These are phyloP conservation scores for Saccharomyces hybrid DNA, from an alignment of 1,139 yeast genomes.

Conservation along the genomic window DNA sequence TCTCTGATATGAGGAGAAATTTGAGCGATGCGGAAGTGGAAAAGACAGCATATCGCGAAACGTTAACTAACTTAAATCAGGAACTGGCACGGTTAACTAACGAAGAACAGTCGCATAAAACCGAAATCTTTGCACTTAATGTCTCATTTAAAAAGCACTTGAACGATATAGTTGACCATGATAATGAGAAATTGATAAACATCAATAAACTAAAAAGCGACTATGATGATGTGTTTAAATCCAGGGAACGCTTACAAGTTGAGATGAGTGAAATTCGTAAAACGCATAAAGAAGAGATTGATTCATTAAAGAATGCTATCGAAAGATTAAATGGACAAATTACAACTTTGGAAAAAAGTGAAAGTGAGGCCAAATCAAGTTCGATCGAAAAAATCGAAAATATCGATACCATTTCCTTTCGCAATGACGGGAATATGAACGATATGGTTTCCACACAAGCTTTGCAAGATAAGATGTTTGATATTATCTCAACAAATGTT, in stretches of 20 bases:
- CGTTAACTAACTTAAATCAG: conserved; percentile 21
- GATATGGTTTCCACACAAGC: background rate
- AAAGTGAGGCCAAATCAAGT: background rate
- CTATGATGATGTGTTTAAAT: background rate
- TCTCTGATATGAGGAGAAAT: background rate
- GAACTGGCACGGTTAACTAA: background rate
- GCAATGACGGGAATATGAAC: background rate
- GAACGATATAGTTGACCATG: background rate
- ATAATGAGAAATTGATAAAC: conserved; percentile 2
- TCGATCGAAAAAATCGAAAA: background rate
- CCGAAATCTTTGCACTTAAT: conserved; percentile 25
- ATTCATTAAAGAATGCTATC: background rate
- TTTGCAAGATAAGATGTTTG: conserved; percentile 17
- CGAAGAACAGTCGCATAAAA: background rate
- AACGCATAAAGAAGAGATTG: background rate
- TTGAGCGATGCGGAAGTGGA: conserved; percentile 21
- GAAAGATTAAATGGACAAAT: background rate
- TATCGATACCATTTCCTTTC: background rate
- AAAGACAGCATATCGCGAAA: conserved; percentile 26
- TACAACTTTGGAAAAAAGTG: background rate
- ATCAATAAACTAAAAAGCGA: background rate
- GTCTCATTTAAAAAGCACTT: background rate
- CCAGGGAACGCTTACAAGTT: background rate
- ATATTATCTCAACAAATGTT: conserved; percentile 30
- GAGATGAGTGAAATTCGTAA: background rate